phyloP scores from a whole-genome alignment of 495 filamentous ascomycete genomes.

The Neurospora hispaniola region DNA sequence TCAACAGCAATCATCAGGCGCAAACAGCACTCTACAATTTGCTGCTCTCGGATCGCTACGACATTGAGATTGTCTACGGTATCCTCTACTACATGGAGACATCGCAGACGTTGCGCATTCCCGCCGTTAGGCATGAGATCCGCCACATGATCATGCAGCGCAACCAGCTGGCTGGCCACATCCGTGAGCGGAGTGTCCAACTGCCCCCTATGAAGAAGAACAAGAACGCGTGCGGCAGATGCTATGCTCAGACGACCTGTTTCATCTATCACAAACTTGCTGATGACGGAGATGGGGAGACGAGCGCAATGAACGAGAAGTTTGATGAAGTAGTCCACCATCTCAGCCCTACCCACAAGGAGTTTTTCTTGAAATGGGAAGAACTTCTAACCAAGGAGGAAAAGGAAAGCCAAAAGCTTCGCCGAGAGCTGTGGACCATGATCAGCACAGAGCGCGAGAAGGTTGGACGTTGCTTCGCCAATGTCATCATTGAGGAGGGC shows the following conservation, averaged over 20 bases:
- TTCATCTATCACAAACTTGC: slow-evolving; percentile 91
- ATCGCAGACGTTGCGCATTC: slow-evolving; percentile 73
- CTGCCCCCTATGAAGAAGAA: slow-evolving; percentile 80
- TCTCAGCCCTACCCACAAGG: slow-evolving; percentile 57
- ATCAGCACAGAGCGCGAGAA: slow-evolving; percentile 79
- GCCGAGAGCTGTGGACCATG: slow-evolving; percentile 91
- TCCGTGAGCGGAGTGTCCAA: slow-evolving; percentile 62
- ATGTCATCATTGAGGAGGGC: slow-evolving; percentile 66
- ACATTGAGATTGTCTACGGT: slow-evolving; percentile 78
- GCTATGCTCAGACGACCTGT: slow-evolving; percentile 80
- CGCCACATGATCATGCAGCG: slow-evolving; percentile 92
- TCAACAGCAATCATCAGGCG: slow-evolving; percentile 69
- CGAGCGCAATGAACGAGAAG: slow-evolving; percentile 60
- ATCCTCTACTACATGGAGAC: slow-evolving; percentile 92
- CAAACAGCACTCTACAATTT: slow-evolving; percentile 94
- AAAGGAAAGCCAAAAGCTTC: slow-evolving; percentile 69
- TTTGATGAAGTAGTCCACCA: slow-evolving; percentile 68
- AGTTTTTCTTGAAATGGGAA: slow-evolving; percentile 94
- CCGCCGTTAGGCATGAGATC: slow-evolving; percentile 72
- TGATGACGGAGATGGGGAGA: slow-evolving; percentile 72
- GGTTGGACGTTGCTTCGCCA: slow-evolving; percentile 56
- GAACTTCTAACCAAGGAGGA: slow-evolving; percentile 88
- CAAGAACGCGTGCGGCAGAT: slow-evolving; percentile 63
- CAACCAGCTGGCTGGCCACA: slow-evolving; percentile 77
- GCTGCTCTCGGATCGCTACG: slow-evolving; percentile 87